A percentile compares a stretch with the other conserved stretches of the same genome.
Conservation (phyloP, 257 asterid species). For the Jasminum sambac region DNA sequence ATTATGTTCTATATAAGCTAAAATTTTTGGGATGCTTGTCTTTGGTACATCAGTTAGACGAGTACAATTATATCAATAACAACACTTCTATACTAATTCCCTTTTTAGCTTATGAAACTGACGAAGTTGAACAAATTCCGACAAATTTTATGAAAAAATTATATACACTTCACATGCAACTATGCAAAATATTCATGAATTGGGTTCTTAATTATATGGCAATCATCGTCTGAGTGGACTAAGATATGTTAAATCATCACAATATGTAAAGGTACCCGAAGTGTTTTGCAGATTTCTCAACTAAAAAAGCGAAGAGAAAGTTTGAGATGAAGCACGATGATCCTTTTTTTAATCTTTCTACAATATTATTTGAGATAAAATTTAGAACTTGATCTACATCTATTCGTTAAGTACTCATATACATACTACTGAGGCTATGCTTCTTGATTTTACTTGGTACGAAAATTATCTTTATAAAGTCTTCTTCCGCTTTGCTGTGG, state of each 20-base stretch:
- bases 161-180: too few relatives aligned
- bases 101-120: too few relatives aligned
- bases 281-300: background rate
- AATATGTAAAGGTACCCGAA: background rate
- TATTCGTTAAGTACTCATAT: background rate
- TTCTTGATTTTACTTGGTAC: background rate
- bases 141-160: too few relatives aligned
- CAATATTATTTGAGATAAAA: background rate
- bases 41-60: too few relatives aligned
- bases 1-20: background rate
- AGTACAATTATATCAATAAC: too few relatives aligned
- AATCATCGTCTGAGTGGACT: background rate
- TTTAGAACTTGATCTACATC: background rate
- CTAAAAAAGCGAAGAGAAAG: background rate
- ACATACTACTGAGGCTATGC: background rate
- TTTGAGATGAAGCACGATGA: too few relatives aligned
- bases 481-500: background rate
- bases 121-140: too few relatives aligned
- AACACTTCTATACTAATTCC: too few relatives aligned
- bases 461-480: background rate
- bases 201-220: background rate
- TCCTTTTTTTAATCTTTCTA: background rate
- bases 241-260: background rate
- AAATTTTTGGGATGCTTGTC: background rate
- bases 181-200: too few relatives aligned